Base-by-base conservation (phyloP, 768 basidiomycete species). In the Tephrocybe sp. region DNA sequence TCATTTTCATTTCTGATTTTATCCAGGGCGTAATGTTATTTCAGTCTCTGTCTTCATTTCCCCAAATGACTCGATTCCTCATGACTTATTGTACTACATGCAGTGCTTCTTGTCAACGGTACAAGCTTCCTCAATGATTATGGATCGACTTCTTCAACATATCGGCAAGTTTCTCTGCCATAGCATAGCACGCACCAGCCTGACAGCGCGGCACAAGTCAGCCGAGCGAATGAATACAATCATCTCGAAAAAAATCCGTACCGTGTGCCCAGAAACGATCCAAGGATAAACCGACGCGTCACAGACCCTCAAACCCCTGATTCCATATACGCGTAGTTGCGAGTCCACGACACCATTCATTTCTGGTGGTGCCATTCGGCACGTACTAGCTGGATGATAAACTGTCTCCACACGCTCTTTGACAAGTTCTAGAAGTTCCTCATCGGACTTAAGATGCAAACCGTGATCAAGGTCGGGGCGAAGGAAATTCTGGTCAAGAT, bases 371-470 rank as follows among this genome's bases (percentile, higher is more conserved):
- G 74, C 74, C 74, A 77, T 78, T 19, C 74, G 67, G 48, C 75
- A 76, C 9, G 74, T 75, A 48, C 71, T 65, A 10, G 70, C 52
- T 0, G 76, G 75, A 55, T 78, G 77, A 49, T 77, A 77, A 30
- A 76, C 56, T 1, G 76, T 78, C 54, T 77, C 73, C 4, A 73
- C 68, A 13, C 75, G 68, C 40, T 68, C 67, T 26, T 63, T 64
- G 17, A 76, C 64, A 14, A 73, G 51, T n/a, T 68, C 66, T 40
- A 69, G 64, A 12, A 78, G 57, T 30, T 74, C 72, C 34, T 62
- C 65, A 50, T 78, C 70, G 3, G 66, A 64, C 49, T 68, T 68
- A 26, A 63, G 55, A 36, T 69, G 62, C 30, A 65, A 55, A 5
- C 61, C 58, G 48, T 67, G 67, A 59, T 76, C 73, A n/a, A 76